Percentiles rank a stretch among this genome's conserved stretches.
Conservation (phyloP, 176 grass and related monocot genomes). For the Avena atlantica region DNA sequence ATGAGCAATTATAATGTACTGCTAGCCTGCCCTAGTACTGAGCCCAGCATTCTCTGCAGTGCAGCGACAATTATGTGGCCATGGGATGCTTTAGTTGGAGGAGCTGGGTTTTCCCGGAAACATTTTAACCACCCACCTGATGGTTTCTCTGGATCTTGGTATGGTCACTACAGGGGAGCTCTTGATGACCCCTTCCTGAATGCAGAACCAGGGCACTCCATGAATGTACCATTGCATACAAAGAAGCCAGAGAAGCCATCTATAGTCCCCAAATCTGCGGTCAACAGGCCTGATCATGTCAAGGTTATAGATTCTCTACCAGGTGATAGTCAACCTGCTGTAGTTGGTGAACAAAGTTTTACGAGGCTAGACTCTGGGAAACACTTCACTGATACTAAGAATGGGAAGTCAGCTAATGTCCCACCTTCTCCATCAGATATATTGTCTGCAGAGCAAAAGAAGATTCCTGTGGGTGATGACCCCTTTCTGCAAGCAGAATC, state of each 20-base stretch:
- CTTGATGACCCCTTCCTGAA: constrained; percentile 70
- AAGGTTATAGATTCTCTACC: constrained; percentile 27
- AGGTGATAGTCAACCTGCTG: constrained; percentile 37
- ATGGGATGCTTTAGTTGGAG: constrained; percentile 76
- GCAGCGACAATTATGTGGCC: constrained; percentile 89
- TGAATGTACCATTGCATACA: constrained; percentile 19
- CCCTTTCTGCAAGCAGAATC: constrained; percentile 54
- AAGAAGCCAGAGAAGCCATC: constrained; percentile 20
- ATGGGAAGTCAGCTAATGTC: constrained; percentile 22
- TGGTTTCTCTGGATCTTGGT: constrained; percentile 91
- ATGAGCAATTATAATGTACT: constrained; percentile 97
- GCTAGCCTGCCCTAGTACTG: constrained; percentile 57
- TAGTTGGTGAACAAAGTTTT: constrained; percentile 28
- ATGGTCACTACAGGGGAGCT: constrained; percentile 73
- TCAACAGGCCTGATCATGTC: constrained; percentile 46
- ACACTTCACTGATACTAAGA: constrained; percentile 23
- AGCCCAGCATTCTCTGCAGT: constrained; percentile 59
- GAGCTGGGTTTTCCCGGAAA: constrained; percentile 54
- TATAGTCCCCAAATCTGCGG: constrained; percentile 54
- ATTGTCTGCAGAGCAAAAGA: constrained; percentile 34
- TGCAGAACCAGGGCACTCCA: constrained; percentile 46
- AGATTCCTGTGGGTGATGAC: constrained; percentile 40
- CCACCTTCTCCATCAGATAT: constrained; percentile 41
- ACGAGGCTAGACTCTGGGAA: neutral
- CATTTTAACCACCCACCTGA: constrained; percentile 88